Base-by-base conservation (phyloP, 257 asterid species). In the Nicotiana tabacum region DNA sequence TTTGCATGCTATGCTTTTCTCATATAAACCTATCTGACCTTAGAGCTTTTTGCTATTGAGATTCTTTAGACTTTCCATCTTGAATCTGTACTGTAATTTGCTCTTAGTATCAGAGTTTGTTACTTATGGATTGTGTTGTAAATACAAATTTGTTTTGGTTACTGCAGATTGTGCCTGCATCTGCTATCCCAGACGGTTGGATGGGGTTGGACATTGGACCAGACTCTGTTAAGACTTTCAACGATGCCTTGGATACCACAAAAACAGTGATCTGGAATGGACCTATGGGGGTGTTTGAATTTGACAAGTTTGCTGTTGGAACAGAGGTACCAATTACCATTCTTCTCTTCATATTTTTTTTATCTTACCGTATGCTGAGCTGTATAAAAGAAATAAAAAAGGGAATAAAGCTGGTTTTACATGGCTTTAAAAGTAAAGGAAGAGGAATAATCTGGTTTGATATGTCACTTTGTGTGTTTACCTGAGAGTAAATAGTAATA, bases 251-350 rank as follows among this genome's bases (percentile, higher is more conserved):
- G 82, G 98, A 88, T 62, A 91, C 95, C 18, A 92, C 97, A 13
- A 82, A 92, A 86, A 94, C 98, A 9, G 91, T 94, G 48, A 94
- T 94, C 66, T 94, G 98, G 98, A 94, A 94, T 32, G 98, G 98
- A 80, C 98, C 98, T 5, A 94, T 94, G 98, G 97, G 98, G 80
- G 98, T 93, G 61, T 94, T 94, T 83, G 98, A 94, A 85, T 94
- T 94, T 79, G 97, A 93, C 76, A 94, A 94, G 89, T 94, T 94
- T 86, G 98, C 98, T 9, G 51, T 61, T 2, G 98, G 98, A 88
- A 94, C 97, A 58, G 97, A 92, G 97, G 98, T 92, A 83, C 39
- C 30, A 66, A 74, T 27, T 24, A 55, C 16, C 83, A 53, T 57
- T 32, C 56, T 74, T 69, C n/a, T 33, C 77, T 39, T 66, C 29